These are phyloP conservation scores for Aspergillus bridgeri DNA, from an alignment of 495 filamentous ascomycete genomes.

Conservation along the genomic window DNA sequence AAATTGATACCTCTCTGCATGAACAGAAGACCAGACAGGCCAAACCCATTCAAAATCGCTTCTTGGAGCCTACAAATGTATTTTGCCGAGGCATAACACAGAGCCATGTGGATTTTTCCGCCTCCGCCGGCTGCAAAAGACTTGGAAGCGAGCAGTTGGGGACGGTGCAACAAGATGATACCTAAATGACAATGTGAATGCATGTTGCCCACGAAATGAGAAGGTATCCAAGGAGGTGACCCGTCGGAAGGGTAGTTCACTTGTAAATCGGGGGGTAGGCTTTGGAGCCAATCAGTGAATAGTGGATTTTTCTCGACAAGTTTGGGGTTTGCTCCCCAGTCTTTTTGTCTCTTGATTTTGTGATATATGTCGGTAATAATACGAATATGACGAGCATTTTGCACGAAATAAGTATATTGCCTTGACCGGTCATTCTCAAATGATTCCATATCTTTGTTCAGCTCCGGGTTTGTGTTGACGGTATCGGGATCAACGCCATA, in stretches of 20 bases:
- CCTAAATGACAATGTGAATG: conserved; percentile 90
- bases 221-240: conserved; percentile 79
- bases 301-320: conserved; percentile 74
- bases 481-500: conserved; percentile 70
- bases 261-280: conserved; percentile 75
- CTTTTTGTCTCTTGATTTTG: conserved; percentile 76
- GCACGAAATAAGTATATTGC: conserved; percentile 77
- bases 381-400: conserved; percentile 73
- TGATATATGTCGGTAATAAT: conserved; percentile 71
- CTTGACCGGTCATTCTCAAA: conserved; percentile 74
- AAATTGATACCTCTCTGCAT: conserved; percentile 97
- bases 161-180: conserved; percentile 84
- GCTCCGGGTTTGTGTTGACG: conserved; percentile 70
- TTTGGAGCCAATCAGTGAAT: conserved; percentile 69
- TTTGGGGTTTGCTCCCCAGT: conserved; percentile 85
- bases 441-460: conserved; percentile 65
- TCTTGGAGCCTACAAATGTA: conserved; percentile 89
- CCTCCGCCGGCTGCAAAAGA: conserved; percentile 67
- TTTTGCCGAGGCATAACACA: conserved; percentile 86
- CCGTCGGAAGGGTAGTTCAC: conserved; percentile 75
- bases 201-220: conserved; percentile 87
- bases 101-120: conserved; percentile 84
- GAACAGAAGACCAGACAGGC: conserved; percentile 76
- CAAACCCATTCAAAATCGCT: conserved; percentile 71
- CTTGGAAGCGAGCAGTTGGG: conserved; percentile 76